A percentile compares a stretch with the other conserved stretches of the same genome.
These are phyloP conservation scores for Pistacia integerrima DNA, from an alignment of 345 rosid species.

Conservation along the genomic window DNA sequence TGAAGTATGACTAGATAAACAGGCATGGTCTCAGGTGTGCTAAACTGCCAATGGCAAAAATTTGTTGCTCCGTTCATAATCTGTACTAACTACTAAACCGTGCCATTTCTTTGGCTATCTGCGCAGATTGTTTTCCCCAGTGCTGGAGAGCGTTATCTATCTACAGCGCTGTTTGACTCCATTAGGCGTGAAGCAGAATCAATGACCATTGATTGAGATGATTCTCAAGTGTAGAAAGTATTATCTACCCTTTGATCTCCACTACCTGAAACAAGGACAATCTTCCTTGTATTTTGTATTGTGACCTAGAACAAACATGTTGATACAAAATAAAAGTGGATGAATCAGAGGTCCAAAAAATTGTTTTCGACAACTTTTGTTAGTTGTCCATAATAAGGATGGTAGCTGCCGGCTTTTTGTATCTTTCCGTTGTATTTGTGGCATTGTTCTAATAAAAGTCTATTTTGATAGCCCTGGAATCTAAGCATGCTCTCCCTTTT, in stretches of 20 bases:
- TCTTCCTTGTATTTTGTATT: neutral
- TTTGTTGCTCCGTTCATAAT: no score
- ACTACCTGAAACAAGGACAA: neutral
- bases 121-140: constrained; percentile 75
- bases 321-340: no score
- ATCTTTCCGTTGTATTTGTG: no score
- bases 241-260: neutral
- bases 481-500: no score
- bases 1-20: neutral
- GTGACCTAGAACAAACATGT: neutral
- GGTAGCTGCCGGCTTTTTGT: no score
- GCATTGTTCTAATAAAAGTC: no score
- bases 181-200: constrained; percentile 52
- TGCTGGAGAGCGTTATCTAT: constrained; percentile 75
- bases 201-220: constrained; percentile 41
- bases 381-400: no score
- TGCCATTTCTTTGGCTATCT: neutral
- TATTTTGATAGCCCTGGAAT: no score
- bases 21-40: neutral
- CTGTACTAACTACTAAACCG: neutral
- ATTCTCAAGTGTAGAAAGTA: neutral
- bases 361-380: no score
- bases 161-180: constrained; percentile 57
- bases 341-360: no score
- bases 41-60: neutral